Conservation (phyloP, 257 asterid species). For the Cordia subcordata region DNA sequence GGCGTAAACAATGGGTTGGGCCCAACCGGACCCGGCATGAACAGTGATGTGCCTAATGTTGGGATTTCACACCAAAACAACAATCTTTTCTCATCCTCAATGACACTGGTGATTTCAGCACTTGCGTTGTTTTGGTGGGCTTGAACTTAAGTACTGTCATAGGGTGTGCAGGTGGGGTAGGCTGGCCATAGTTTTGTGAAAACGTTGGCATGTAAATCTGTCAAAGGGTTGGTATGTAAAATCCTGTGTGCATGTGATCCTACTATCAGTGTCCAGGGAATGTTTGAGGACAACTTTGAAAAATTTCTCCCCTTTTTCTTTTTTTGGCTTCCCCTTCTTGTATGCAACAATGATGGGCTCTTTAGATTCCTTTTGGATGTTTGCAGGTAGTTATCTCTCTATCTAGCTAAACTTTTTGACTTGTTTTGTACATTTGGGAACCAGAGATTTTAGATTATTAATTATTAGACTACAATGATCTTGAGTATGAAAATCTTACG, state of each 20-base stretch:
- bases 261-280: not conserved
- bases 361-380: not conserved
- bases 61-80: conserved; percentile 17
- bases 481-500: too few relatives aligned
- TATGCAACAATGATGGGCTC: not conserved
- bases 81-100: conserved; percentile 10
- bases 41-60: conserved; percentile 37
- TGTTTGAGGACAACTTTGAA: not conserved
- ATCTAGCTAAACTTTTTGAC: too few relatives aligned
- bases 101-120: conserved; percentile 17
- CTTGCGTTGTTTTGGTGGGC: conserved; percentile 34
- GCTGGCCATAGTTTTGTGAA: not conserved
- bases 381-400: not conserved
- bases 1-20: conserved; percentile 53
- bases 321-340: too few relatives aligned
- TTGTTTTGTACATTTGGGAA: too few relatives aligned
- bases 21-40: conserved; percentile 44
- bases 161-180: not conserved
- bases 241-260: not conserved
- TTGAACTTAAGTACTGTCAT: not conserved
- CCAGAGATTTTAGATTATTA: too few relatives aligned
- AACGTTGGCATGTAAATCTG: not conserved
- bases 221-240: too few relatives aligned
- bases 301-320: not conserved
- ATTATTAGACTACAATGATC: too few relatives aligned